Percentiles rank a stretch among this genome's conserved stretches.
Evolutionary conservation across 192 early-diverging fungal genomes (phyloP).

Genomic region (Pilaira anomala): DNA sequence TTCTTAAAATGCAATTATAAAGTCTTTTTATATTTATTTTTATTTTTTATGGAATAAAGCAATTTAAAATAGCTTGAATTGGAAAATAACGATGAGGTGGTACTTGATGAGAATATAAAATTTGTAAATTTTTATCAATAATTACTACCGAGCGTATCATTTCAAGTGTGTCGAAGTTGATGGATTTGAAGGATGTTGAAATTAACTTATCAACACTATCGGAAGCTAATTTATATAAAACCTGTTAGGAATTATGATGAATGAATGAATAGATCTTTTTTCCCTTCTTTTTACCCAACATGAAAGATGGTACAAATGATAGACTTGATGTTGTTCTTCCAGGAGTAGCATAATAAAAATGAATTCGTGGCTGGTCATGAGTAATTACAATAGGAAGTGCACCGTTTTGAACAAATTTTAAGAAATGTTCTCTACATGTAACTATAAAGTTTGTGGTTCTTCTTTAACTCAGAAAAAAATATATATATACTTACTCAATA

Average conservation of each 20-base stretch:
- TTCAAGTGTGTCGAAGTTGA: neutral
- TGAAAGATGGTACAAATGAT: constrained; percentile 7
- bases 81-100: neutral
- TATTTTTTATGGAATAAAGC: too few species aligned
- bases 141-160: constrained; percentile 6
- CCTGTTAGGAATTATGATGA: neutral
- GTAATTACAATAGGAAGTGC: constrained; percentile 1
- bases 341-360: neutral
- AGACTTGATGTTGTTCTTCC: neutral
- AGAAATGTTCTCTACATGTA: neutral
- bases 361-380: neutral
- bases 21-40: too few species aligned
- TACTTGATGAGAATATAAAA: neutral
- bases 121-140: neutral
- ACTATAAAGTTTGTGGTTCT: too few species aligned
- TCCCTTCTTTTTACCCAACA: constrained; percentile 6
- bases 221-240: neutral
- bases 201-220: neutral
- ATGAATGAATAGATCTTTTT: neutral
- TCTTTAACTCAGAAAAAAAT: too few species aligned
- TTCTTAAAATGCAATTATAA: too few species aligned
- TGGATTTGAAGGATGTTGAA: neutral
- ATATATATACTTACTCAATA: constrained; percentile 12
- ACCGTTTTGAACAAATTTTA: neutral
- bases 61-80: neutral